Conservation (phyloP, 495 filamentous ascomycete species). For the Articulospora tetracladia region DNA sequence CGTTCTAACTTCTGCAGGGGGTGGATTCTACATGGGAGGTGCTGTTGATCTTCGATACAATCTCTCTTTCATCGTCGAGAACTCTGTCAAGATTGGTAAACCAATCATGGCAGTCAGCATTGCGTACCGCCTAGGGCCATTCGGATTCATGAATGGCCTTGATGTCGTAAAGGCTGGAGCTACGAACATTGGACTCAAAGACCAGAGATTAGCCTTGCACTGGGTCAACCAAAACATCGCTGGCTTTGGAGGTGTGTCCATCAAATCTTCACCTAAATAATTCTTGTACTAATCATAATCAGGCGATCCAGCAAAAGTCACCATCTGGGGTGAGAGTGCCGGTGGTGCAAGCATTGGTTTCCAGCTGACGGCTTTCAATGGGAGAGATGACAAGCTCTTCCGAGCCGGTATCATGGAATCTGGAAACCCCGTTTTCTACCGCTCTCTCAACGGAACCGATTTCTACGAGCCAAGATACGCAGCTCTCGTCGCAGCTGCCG, state of each 20-base stretch:
- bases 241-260: conserved; percentile 40
- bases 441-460: not conserved
- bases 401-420: conserved; percentile 43
- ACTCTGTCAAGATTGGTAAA: conserved; percentile 48
- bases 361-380: conserved; percentile 50
- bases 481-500: conserved; percentile 33
- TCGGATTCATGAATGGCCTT: conserved; percentile 45
- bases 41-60: conserved; percentile 36
- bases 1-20: conserved; percentile 27
- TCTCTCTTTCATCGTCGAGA: conserved; percentile 50
- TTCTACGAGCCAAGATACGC: conserved; percentile 38
- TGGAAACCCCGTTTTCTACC: conserved; percentile 37
- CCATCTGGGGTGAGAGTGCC: conserved; percentile 43
- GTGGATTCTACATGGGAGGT: conserved; percentile 58
- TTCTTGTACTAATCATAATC: not conserved
- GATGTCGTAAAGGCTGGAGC: conserved; percentile 38
- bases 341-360: conserved; percentile 50
- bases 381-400: conserved; percentile 24
- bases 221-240: conserved; percentile 59
- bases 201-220: conserved; percentile 57
- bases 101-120: conserved; percentile 60
- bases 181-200: conserved; percentile 53
- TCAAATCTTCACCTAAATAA: no score
- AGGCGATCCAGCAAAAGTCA: conserved; percentile 32
- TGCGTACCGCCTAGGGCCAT: conserved; percentile 54